Evolutionary conservation across 2,329 filamentous ascomycete species (phyloP).

Genomic region (Cephalotrichum gorgonifer): DNA sequence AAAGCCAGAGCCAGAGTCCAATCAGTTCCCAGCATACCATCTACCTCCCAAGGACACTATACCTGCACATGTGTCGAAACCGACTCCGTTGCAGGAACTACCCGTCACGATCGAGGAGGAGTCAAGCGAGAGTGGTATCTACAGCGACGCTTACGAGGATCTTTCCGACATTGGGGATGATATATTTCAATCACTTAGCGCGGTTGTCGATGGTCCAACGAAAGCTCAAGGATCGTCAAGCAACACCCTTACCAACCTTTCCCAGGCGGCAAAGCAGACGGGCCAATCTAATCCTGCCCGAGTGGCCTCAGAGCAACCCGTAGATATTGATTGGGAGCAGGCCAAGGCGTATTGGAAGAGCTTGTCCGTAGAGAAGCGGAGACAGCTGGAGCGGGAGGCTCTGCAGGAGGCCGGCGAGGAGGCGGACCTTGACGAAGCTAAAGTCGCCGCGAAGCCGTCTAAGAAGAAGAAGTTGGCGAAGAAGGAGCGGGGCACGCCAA

Average conservation of each 20-base stretch:
- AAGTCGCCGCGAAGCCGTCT: slow-evolving; percentile 14
- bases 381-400: slow-evolving; percentile 49
- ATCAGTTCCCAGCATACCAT: not conserved
- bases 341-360: slow-evolving; percentile 62
- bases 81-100: not conserved
- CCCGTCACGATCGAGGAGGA: slow-evolving; percentile 19
- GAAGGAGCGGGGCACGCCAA: not conserved
- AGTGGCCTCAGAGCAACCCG: not conserved
- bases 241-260: slow-evolving; percentile 3
- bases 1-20: not conserved
- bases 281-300: not conserved
- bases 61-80: not conserved
- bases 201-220: slow-evolving; percentile 52
- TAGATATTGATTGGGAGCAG: slow-evolving; percentile 50
- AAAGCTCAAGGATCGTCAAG: slow-evolving; percentile 9
- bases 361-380: slow-evolving; percentile 51
- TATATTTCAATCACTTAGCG: slow-evolving; percentile 64
- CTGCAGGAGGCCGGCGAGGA: slow-evolving; percentile 41
- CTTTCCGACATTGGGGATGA: slow-evolving; percentile 52
- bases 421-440: slow-evolving; percentile 27
- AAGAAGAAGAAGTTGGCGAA: slow-evolving; percentile 21
- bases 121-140: slow-evolving; percentile 46
- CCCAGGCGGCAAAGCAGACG: too few species aligned
- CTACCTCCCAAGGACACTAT: not conserved
- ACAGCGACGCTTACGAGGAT: slow-evolving; percentile 71